Base-by-base conservation (phyloP, 2,329 filamentous ascomycete species). In the Epicoccum sorghinum region DNA sequence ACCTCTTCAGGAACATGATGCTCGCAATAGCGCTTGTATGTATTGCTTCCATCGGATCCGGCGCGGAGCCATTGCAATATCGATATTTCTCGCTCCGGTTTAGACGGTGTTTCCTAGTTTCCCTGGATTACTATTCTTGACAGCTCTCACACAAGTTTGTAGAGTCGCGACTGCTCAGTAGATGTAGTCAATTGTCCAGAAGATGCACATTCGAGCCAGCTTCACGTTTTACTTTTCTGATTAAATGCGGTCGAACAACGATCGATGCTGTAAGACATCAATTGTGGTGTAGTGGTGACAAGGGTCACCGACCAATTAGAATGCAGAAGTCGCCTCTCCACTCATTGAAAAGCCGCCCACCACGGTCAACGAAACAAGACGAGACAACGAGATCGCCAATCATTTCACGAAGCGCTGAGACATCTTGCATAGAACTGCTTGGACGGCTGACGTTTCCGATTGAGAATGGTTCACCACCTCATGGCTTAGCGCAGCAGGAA, bases 251-350 rank as follows among this genome's bases (percentile, higher is more conserved):
- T 60, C 57, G 47, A 60, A 60, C 56, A 48, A 41, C 52, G 33
- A 52, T 52, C 60, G 55, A 61, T 50, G 61, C 60, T 59, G 67
- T 66, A 67, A 65, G 58, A 69, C 62, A 47, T 65, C 51, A 47
- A 61, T 52, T 52, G 57, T 66, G 58, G 57, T 60, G 64, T 61
- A 49, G 46, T 46, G 51, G 57, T 57, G 58, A 56, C 43, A 53
- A 32, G 43, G 53, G 47, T 49, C 30, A 36, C 23, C 37, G 47
- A 37, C 68, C 66, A 71, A 71, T 71, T 53, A 69, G 37, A 60
- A 37, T 24, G 30, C 59, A 59, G 59, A 66, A 64, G 49, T 41
- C 51, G 52, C 53, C 58, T 61, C 41, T 49, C 58, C 48, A 54
- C 59, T 54, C 40, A 42, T 40, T 32, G 24, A 40, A 52, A 70